Conservation (phyloP, 805 yeast genomes). For the Suhomyces tanzawaensis region DNA sequence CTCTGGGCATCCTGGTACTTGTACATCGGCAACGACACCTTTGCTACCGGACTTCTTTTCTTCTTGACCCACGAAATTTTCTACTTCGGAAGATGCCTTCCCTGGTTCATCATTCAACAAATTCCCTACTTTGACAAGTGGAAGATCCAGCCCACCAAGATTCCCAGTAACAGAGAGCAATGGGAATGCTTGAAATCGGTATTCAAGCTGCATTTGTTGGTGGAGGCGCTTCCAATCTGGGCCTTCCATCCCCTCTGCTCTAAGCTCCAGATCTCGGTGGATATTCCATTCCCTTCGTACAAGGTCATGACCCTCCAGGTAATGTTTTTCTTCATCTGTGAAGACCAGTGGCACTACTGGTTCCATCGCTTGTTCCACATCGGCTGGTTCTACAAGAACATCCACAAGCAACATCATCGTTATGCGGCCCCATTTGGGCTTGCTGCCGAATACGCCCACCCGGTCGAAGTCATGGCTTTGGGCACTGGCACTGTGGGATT, state of each 20-base stretch:
- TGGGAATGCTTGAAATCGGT: conserved; percentile 64
- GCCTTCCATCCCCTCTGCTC: conserved; percentile 57
- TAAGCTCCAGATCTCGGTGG: conserved; percentile 45
- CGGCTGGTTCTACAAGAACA: conserved; percentile 54
- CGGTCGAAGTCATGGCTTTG: conserved; percentile 53
- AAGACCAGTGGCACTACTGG: conserved; percentile 63
- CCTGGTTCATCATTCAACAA: conserved; percentile 55
- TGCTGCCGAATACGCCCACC: conserved; percentile 62
- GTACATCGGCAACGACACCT: conserved; percentile 51
- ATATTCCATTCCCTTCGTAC: conserved; percentile 53
- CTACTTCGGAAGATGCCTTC: conserved; percentile 58
- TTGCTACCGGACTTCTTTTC: conserved; percentile 58
- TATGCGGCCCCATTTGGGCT: conserved; percentile 64
- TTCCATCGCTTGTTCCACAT: conserved; percentile 55
- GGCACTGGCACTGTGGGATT: conserved; percentile 63
- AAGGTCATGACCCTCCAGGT: conserved; percentile 44
- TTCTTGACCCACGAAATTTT: conserved; percentile 55
- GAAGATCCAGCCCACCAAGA: conserved; percentile 53
- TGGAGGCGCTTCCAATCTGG: conserved; percentile 63
- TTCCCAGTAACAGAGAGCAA: conserved; percentile 55
- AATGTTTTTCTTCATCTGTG: conserved; percentile 49
- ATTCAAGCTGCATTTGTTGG: conserved; percentile 52
- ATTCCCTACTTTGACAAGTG: conserved; percentile 51
- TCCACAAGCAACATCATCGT: conserved; percentile 60
- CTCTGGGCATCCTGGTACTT: conserved; percentile 57